Evolutionary conservation across 1,284 basidiomycete genomes (phyloP), one percentile per base, ranked within the genome.

Genomic region (Retiboletus fuscus): DNA sequence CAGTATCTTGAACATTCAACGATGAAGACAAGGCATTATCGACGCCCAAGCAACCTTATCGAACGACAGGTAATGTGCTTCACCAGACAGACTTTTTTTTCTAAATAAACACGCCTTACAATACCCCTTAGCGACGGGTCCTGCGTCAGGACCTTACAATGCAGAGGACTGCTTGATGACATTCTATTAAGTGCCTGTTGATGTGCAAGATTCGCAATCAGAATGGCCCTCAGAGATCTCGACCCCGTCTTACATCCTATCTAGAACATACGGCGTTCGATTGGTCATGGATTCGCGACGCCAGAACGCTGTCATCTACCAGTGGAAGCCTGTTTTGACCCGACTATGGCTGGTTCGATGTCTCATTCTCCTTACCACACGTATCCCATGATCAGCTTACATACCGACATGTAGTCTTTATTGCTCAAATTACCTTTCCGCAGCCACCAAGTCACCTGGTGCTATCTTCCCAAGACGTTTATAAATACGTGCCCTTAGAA

Each of bases 381-480:
- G 18, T n/a, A 69, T 61, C 34, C 34, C 58, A 62, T 64, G 72
- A 71, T 49, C 49, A 58, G 51, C 34, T 73, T 60, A 64, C 43
- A 30, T 26, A 39, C 6, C 6, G 11, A 39, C 3, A 8, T 39
- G 7, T 10, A 39, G 34, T 57, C 44, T 44, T 69, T n/a, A 28
- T 55, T 58, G 44, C 28, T 34, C n/a, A 75, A 57, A 7, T 39
- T 28, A 26, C n/a, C 22, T 28, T 39, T 46, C 15, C 44, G n/a
- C 34, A 67, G 20, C 24, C 49, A 51, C 39, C 18, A n/a, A 60
- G 28, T 47, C 62, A 47, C 39, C 57, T 43, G 51, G 46, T 44
- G 49, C 15, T 46, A 20, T 46, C 61, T 66, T 69, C 53, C 51
- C 57, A 55, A 63, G 41, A 18, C 8, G 26, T 55, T 65, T 74